Conservation (phyloP, 345 rosid species). For the Adansonia digitata region DNA sequence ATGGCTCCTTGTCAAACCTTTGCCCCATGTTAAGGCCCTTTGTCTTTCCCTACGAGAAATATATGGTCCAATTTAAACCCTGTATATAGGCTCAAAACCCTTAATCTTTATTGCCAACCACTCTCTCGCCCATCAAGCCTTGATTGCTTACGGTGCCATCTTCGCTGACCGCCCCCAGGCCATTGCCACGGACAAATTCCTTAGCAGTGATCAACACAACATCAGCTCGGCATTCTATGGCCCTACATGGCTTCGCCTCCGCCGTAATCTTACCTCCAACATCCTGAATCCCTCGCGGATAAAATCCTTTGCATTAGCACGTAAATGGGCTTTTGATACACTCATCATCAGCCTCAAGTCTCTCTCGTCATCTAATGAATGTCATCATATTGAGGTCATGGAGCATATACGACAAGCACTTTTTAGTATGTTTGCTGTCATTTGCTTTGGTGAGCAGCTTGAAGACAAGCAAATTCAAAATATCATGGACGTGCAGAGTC, state of each 20-base stretch:
- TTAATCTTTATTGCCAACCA: slow-evolving; percentile 19
- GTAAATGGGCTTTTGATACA: slow-evolving; percentile 11
- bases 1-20: slow-evolving; percentile 22
- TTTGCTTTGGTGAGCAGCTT: slow-evolving; percentile 23
- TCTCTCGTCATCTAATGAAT: background rate
- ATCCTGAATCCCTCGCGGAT: slow-evolving; percentile 11
- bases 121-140: slow-evolving; percentile 25
- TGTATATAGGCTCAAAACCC: slow-evolving; percentile 22
- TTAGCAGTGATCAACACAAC: slow-evolving; percentile 17
- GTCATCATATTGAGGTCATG: background rate
- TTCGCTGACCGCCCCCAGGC: slow-evolving; percentile 28
- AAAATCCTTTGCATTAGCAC: slow-evolving; percentile 16
- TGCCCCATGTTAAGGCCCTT: slow-evolving; percentile 13
- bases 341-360: background rate
- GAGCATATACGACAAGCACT: background rate
- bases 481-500: background rate
- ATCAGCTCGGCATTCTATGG: slow-evolving; percentile 17
- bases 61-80: slow-evolving; percentile 27
- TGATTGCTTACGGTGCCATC: slow-evolving; percentile 22
- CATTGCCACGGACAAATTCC: slow-evolving; percentile 4
- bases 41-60: slow-evolving; percentile 6
- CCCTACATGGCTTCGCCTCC: slow-evolving; percentile 20
- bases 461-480: slow-evolving; percentile 2
- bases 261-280: slow-evolving; percentile 22
- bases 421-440: slow-evolving; percentile 13